Evolutionary conservation across 2,329 filamentous ascomycete species (phyloP), one percentile per base, ranked within the genome.

Genomic region (Helotiales sp.): DNA sequence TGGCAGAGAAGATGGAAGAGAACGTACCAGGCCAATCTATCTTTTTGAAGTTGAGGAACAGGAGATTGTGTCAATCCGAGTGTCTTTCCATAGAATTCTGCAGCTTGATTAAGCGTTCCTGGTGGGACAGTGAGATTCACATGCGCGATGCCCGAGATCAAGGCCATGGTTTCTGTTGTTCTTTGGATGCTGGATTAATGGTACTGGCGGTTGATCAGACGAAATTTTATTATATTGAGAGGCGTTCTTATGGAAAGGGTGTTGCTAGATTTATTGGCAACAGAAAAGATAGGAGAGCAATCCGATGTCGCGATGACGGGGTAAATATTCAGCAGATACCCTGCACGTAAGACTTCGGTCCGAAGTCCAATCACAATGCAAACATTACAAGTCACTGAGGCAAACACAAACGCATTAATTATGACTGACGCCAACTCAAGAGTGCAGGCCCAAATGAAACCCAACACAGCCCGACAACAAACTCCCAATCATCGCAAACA

Each of bases 61-160:
- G 83, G 75, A 3, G 83, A 79, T 1, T 83, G 76, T 4, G 77
- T 82, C 5, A 90, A 80, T 13, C 86, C 86, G 0, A 90, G 80
- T 0, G 86, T 89, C 1, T 77, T 74, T 64, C 78, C 81, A 77
- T 89, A 89, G 78, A 89, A 89, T 10, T 79, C 79, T 22, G 80
- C 77, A 2, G 87, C 86, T 11, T 80, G 78, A 22, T 80, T 78
- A 34, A 89, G 80, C 0, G 85, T 86, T 64, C 81, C 83, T 0
- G 75, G 74, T 0, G 86, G 86, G 10, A 89, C 84, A n/a, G 84
- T 81, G 55, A 89, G 79, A 74, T 89, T 89, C 68, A 89, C 79
- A 77, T 88, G 85, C 2, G 84, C 83, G 61, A 88, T 78, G 40
- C 84, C 83, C 43, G 81, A 79, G 72, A 88, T 87, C 67, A 74